Percentiles rank a stretch among this genome's conserved stretches.
Evolutionary conservation across 176 grass and related monocot species (phyloP).

Genomic region (barley (Hordeum vulgare)): DNA sequence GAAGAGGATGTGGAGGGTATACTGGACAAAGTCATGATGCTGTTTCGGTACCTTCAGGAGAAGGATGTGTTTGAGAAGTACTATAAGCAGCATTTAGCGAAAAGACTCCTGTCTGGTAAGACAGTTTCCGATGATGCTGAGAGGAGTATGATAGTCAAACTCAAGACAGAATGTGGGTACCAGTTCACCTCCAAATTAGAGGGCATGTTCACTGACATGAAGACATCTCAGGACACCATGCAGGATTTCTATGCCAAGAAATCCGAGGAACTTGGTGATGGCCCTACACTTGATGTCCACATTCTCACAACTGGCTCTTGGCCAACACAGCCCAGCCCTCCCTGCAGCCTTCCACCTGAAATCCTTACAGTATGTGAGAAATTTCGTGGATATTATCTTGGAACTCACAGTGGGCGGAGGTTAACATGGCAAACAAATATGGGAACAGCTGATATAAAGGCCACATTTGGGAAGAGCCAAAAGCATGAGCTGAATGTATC

Average conservation of each 20-base stretch:
- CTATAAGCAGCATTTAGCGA: constrained; percentile 90
- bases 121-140: constrained; percentile 94
- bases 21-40: constrained; percentile 98
- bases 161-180: constrained; percentile 97
- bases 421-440: constrained; percentile 99
- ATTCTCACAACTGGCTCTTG: constrained; percentile 96
- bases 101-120: constrained; percentile 79
- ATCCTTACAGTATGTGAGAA: constrained; percentile 76
- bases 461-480: constrained; percentile 78
- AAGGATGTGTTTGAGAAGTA: constrained; percentile 99
- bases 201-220: constrained; percentile 99
- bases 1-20: constrained; percentile 94
- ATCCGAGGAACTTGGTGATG: constrained; percentile 64
- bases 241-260: constrained; percentile 77
- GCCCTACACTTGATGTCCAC: constrained; percentile 79
- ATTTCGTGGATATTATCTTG: constrained; percentile 84
- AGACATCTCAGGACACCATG: constrained; percentile 97
- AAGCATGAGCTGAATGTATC: constrained; percentile 98
- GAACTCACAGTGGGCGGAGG: constrained; percentile 85
- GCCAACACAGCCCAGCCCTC: constrained; percentile 77
- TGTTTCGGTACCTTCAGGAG: constrained; percentile 95
- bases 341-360: constrained; percentile 86
- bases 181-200: constrained; percentile 98
- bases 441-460: constrained; percentile 96
- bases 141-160: constrained; percentile 98